Evolutionary conservation across 768 basidiomycete species (phyloP).

Genomic region (Mycena amicta): DNA sequence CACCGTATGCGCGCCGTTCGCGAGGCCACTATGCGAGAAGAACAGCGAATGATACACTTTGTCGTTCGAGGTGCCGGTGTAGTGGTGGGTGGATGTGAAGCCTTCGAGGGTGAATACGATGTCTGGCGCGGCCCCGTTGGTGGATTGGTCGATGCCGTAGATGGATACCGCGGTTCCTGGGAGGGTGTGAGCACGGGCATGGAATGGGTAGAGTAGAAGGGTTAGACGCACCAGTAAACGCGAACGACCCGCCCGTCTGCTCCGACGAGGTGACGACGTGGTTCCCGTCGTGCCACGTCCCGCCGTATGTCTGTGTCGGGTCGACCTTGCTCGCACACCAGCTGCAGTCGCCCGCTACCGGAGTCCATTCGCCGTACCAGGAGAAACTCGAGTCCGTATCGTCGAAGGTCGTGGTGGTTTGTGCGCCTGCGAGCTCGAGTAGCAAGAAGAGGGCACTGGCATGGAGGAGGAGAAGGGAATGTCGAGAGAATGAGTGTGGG

Average conservation of each 20-base stretch:
- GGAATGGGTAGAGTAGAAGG: background rate
- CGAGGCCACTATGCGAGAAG: background rate
- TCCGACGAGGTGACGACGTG: background rate
- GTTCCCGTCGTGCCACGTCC: background rate
- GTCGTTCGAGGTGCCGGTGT: background rate
- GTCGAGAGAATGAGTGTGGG: no score
- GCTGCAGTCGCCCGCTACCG: background rate
- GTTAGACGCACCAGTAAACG: background rate
- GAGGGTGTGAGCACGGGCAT: background rate
- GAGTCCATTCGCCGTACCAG: background rate
- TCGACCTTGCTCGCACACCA: background rate
- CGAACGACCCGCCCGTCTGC: background rate
- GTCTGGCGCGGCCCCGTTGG: background rate
- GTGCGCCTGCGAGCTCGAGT: no score
- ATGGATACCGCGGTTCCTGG: background rate
- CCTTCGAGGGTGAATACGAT: background rate
- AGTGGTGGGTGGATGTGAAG: background rate
- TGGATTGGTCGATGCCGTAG: background rate
- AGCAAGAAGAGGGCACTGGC: no score
- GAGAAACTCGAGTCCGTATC: background rate
- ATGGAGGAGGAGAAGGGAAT: no score
- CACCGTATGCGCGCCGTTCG: background rate
- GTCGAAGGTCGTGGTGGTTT: background rate
- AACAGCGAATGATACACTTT: background rate
- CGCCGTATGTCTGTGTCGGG: background rate